Percentiles rank a stretch among this genome's conserved stretches.
phyloP scores from a whole-genome alignment of 176 grass and related monocot genomes.

The Phoenix roebelenii region DNA sequence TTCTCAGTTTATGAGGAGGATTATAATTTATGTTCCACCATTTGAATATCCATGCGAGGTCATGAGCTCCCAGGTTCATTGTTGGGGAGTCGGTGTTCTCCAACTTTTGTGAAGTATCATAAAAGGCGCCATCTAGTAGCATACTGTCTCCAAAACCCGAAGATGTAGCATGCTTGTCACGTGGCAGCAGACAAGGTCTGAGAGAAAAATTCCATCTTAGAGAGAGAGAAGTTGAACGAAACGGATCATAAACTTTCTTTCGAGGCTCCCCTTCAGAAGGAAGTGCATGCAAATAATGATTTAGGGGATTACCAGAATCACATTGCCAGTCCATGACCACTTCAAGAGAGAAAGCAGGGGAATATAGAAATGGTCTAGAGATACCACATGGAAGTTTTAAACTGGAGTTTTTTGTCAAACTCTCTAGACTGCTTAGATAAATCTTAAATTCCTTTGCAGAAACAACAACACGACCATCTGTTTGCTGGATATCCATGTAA shows the following conservation, averaged over 20 bases:
- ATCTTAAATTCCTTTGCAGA: constrained; percentile 90
- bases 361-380: constrained; percentile 69
- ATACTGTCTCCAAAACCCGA: constrained; percentile 46
- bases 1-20: constrained; percentile 87
- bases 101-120: constrained; percentile 41
- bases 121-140: constrained; percentile 30
- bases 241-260: constrained; percentile 86
- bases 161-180: constrained; percentile 38
- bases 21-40: constrained; percentile 98
- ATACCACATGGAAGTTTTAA: constrained; percentile 56
- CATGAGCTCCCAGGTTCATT: constrained; percentile 96
- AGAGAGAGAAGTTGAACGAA: constrained; percentile 96
- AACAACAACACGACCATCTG: constrained; percentile 79
- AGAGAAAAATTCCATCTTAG: constrained; percentile 97
- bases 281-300: constrained; percentile 98
- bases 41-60: constrained; percentile 98
- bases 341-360: constrained; percentile 81
- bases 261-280: constrained; percentile 72
- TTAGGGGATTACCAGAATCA: constrained; percentile 77
- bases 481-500: constrained; percentile 95
- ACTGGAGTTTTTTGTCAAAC: constrained; percentile 85
- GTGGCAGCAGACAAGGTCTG: constrained; percentile 40
- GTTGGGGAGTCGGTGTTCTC: constrained; percentile 53
- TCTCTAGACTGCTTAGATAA: constrained; percentile 85
- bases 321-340: constrained; percentile 96